Percentiles rank a stretch among this genome's conserved stretches.
These are phyloP conservation scores for Ophiostoma himal-ulmi DNA, from an alignment of 2,329 filamentous ascomycete genomes.

Conservation along the genomic window DNA sequence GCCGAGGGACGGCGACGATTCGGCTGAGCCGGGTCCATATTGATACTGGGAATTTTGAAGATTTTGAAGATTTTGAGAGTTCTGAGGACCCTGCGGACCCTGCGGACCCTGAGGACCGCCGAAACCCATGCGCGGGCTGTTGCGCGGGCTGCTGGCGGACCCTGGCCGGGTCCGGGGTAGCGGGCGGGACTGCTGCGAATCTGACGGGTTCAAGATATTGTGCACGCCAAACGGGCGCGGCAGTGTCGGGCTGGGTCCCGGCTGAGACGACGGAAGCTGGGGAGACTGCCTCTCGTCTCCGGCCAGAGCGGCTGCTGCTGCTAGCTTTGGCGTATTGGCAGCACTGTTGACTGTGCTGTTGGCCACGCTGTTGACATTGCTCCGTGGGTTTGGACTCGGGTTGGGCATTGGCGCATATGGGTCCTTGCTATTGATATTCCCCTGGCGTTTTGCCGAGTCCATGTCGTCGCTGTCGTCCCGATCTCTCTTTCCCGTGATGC, in stretches of 20 bases:
- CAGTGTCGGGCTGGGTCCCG: slow-evolving; percentile 23
- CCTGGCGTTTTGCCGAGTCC: neutral
- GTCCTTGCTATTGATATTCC: neutral
- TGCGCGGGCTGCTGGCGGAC: slow-evolving; percentile 13
- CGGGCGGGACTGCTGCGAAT: slow-evolving; percentile 29
- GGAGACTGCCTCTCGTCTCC: neutral
- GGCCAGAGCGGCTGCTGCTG: neutral
- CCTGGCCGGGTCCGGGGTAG: slow-evolving; percentile 23
- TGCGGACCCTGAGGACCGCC: neutral
- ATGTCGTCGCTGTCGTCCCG: neutral
- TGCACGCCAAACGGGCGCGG: slow-evolving; percentile 38
- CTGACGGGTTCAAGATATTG: slow-evolving; percentile 42
- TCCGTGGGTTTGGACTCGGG: neutral
- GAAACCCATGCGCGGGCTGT: neutral
- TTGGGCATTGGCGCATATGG: neutral
- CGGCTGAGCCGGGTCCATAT: slow-evolving; percentile 20
- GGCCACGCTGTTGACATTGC: neutral
- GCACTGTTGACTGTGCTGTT: slow-evolving; percentile 18
- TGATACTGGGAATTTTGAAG: neutral
- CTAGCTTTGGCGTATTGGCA: slow-evolving; percentile 1
- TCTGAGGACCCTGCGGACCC: neutral
- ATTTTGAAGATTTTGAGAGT: neutral
- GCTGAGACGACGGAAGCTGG: neutral
- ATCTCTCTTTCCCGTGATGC: neutral
- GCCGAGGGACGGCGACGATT: slow-evolving; percentile 28